Evolutionary conservation across 768 basidiomycete genomes (phyloP).

Genomic region (Lyophyllum shimeji): DNA sequence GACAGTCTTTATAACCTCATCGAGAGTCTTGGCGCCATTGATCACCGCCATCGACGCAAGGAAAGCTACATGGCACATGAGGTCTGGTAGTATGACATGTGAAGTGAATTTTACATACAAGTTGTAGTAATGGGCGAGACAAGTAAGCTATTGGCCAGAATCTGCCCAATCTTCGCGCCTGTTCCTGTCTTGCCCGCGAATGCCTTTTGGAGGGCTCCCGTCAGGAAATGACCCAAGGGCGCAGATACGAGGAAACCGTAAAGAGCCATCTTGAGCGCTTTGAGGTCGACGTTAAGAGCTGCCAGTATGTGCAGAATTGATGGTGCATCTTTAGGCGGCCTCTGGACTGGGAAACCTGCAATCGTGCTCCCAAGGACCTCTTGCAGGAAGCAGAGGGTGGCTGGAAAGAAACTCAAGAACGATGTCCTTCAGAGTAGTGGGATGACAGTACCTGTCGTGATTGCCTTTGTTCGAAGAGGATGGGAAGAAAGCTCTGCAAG

Average conservation of each 20-base stretch:
- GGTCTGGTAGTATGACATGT: not conserved
- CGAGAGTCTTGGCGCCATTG: slow-evolving; percentile 68
- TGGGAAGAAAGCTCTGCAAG: slow-evolving; percentile 62
- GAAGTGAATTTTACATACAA: slow-evolving; percentile 41
- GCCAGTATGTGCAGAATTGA: slow-evolving; percentile 51
- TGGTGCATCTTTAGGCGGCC: slow-evolving; percentile 54
- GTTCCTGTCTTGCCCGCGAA: slow-evolving; percentile 74
- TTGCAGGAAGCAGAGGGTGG: slow-evolving; percentile 64
- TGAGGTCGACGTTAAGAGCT: slow-evolving; percentile 57
- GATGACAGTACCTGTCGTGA: slow-evolving; percentile 59
- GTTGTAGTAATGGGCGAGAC: slow-evolving; percentile 73
- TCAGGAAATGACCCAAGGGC: slow-evolving; percentile 74
- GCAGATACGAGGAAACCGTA: slow-evolving; percentile 87
- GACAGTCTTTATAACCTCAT: slow-evolving; percentile 66
- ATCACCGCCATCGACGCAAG: slow-evolving; percentile 83
- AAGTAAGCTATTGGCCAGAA: slow-evolving; percentile 75
- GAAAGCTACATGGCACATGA: slow-evolving; percentile 48
- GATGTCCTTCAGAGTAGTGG: not conserved
- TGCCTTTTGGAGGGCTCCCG: slow-evolving; percentile 68
- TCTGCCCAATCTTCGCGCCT: slow-evolving; percentile 64
- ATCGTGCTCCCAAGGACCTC: slow-evolving; percentile 78
- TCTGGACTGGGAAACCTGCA: slow-evolving; percentile 56
- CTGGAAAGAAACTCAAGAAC: slow-evolving; percentile 25
- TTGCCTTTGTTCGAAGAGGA: slow-evolving; percentile 78
- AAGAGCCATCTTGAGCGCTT: slow-evolving; percentile 79